These are phyloP conservation scores for Ophiostoma himal-ulmi DNA, from an alignment of 2,329 filamentous ascomycete species.

Conservation along the genomic window DNA sequence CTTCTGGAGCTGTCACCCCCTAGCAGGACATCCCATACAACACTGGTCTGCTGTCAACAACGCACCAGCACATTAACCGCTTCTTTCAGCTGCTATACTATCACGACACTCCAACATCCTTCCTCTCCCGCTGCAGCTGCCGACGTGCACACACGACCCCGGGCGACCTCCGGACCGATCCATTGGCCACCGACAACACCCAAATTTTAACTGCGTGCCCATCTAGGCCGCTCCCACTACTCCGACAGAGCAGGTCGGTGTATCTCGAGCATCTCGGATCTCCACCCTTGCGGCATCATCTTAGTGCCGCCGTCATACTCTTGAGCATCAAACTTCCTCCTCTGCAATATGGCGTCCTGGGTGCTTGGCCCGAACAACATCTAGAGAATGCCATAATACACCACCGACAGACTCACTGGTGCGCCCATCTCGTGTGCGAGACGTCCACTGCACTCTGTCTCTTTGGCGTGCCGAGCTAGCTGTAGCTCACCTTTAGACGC, in stretches of 20 bases:
- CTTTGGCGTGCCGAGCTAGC: background rate
- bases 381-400: slow-evolving; percentile 22
- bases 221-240: background rate
- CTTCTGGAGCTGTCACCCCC: background rate
- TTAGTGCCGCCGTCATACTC: background rate
- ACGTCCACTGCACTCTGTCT: background rate
- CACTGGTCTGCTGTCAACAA: background rate
- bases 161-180: background rate
- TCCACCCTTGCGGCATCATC: background rate
- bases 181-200: background rate
- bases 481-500: background rate
- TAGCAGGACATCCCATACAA: background rate
- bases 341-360: slow-evolving; percentile 20
- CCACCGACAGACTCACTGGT: slow-evolving; percentile 17
- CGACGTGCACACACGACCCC: background rate
- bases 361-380: slow-evolving; percentile 10
- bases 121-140: background rate
- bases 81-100: background rate
- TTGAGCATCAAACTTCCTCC: slow-evolving; percentile 7
- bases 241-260: background rate
- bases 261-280: background rate
- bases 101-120: background rate
- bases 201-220: background rate
- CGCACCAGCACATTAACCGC: background rate
- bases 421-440: background rate